phyloP scores from a whole-genome alignment of 176 grass and related monocot species.

The Olyra latifolia region DNA sequence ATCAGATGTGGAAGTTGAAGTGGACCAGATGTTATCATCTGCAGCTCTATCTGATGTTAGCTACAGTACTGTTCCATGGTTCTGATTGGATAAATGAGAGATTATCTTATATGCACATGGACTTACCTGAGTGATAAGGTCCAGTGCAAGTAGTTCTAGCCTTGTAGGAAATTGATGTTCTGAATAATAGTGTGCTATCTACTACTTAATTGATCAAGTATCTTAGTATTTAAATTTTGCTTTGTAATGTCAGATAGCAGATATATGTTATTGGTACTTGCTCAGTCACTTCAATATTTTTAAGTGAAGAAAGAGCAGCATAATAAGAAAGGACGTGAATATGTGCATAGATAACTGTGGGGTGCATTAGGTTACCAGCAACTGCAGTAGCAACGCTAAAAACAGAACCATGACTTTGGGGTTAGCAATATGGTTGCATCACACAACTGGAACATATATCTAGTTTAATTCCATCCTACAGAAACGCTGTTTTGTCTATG shows the following conservation, averaged over 20 bases:
- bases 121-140: conserved; percentile 7
- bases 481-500: neutral
- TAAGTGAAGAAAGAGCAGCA: conserved; percentile 13
- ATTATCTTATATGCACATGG: conserved; percentile 5
- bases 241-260: conserved; percentile 21
- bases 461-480: neutral
- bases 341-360: neutral
- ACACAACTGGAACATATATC: neutral
- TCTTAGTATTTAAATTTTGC: neutral
- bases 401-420: neutral
- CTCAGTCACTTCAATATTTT: neutral
- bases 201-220: conserved; percentile 8
- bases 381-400: neutral
- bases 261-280: neutral
- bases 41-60: conserved; percentile 41
- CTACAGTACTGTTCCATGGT: conserved; percentile 52
- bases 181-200: conserved; percentile 27
- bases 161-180: neutral
- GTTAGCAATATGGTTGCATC: neutral
- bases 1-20: conserved; percentile 52
- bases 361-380: neutral
- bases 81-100: conserved; percentile 29
- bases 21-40: conserved; percentile 62
- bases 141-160: conserved; percentile 21
- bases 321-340: neutral